A percentile compares a stretch with the other conserved stretches of the same genome.
Evolutionary conservation across 768 basidiomycete genomes (phyloP).

Genomic region (Asterophora lycoperdoides): DNA sequence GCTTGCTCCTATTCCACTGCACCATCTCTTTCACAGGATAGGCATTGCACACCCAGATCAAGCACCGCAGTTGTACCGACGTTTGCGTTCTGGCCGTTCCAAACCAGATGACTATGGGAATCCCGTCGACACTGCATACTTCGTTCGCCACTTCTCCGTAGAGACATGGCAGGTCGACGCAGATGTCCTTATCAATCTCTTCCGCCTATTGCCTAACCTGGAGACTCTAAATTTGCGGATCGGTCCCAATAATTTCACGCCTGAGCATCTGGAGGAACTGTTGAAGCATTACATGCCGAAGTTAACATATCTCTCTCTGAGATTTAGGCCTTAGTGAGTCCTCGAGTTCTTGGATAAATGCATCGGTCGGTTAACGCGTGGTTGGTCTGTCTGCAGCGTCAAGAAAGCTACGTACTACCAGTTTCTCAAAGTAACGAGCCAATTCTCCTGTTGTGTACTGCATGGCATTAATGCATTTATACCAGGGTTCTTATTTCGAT

Average conservation of each 20-base stretch:
- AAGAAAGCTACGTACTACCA: slow-evolving; percentile 75
- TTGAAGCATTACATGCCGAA: slow-evolving; percentile 40
- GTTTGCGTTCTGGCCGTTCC: slow-evolving; percentile 37
- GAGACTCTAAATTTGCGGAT: slow-evolving; percentile 56
- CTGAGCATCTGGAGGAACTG: slow-evolving; percentile 77
- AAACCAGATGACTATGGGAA: not conserved
- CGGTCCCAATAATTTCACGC: slow-evolving; percentile 71
- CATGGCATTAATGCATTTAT: not conserved
- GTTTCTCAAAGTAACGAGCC: slow-evolving; percentile 58
- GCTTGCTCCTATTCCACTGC: slow-evolving; percentile 47
- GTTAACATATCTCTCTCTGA: slow-evolving; percentile 53
- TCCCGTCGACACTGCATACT: slow-evolving; percentile 24
- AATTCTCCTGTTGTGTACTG: not conserved
- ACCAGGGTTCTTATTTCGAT: slow-evolving; percentile 81
- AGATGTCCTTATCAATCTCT: slow-evolving; percentile 67
- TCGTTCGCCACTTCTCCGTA: slow-evolving; percentile 48
- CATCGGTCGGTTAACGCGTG: slow-evolving; percentile 2
- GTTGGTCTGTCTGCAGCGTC: slow-evolving; percentile 38
- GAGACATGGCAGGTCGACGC: slow-evolving; percentile 72
- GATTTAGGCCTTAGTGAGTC: slow-evolving; percentile 82
- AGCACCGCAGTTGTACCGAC: slow-evolving; percentile 51
- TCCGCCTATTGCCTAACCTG: slow-evolving; percentile 52
- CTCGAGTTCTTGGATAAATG: not conserved
- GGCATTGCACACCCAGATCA: slow-evolving; percentile 47
- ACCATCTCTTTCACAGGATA: slow-evolving; percentile 58